phyloP scores from a whole-genome alignment of 116 monocot species.

The Phalaenopsis hybrid region DNA sequence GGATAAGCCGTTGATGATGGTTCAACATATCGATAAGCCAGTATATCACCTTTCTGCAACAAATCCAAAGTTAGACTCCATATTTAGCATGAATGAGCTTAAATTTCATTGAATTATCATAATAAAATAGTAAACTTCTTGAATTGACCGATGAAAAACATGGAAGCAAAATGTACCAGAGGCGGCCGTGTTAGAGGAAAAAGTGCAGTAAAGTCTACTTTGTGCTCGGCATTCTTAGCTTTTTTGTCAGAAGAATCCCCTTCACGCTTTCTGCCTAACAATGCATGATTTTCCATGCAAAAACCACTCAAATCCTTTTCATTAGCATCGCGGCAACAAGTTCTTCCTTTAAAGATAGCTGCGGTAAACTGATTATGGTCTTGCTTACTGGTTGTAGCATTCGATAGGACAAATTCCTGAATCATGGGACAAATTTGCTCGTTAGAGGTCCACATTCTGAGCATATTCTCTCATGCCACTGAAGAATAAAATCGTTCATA shows the following conservation, averaged over 20 bases:
- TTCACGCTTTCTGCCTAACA: not conserved
- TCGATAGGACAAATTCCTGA: not conserved
- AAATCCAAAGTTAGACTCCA: not conserved
- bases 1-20: not conserved
- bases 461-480: not conserved
- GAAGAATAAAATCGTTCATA: not conserved
- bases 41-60: conserved; percentile 6
- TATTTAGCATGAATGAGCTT: not conserved
- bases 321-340: not conserved
- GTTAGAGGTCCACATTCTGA: not conserved
- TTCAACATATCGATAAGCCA: conserved; percentile 5
- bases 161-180: not conserved
- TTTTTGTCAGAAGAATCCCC: not conserved
- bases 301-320: not conserved
- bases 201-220: not conserved
- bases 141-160: not conserved
- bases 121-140: not conserved
- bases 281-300: not conserved
- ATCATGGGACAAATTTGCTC: not conserved
- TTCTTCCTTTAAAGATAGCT: not conserved
- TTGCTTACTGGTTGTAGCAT: not conserved
- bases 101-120: not conserved
- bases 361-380: not conserved
- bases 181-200: conserved; percentile 6
- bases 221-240: conserved; percentile 3